Percentiles rank a stretch among this genome's conserved stretches.
These are phyloP conservation scores for Cadophora malorum DNA, from an alignment of 2,329 filamentous ascomycete genomes.

Conservation along the genomic window DNA sequence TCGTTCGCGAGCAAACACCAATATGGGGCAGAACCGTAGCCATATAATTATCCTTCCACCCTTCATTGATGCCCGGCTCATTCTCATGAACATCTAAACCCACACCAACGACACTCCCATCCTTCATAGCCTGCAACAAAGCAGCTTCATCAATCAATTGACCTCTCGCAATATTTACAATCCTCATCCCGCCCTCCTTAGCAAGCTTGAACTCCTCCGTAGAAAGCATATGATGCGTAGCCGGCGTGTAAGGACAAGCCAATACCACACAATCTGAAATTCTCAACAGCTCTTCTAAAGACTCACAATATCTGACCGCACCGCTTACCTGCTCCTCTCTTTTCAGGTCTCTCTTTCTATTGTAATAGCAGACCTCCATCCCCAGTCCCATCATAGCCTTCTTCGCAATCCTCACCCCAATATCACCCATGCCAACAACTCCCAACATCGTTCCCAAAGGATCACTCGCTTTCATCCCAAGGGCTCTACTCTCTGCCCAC, in stretches of 20 bases:
- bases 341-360: slow-evolving; percentile 32
- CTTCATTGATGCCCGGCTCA: slow-evolving; percentile 45
- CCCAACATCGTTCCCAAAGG: slow-evolving; percentile 43
- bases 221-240: slow-evolving; percentile 42
- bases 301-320: slow-evolving; percentile 40
- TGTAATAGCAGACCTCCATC: slow-evolving; percentile 46
- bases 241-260: slow-evolving; percentile 45
- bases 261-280: slow-evolving; percentile 44
- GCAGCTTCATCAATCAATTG: slow-evolving; percentile 47
- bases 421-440: slow-evolving; percentile 48
- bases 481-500: slow-evolving; percentile 30
- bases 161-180: slow-evolving; percentile 48
- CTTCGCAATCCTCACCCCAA: slow-evolving; percentile 44
- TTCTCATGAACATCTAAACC: slow-evolving; percentile 48
- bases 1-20: slow-evolving; percentile 42
- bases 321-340: slow-evolving; percentile 20
- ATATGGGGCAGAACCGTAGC: slow-evolving; percentile 45
- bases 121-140: slow-evolving; percentile 45
- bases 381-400: slow-evolving; percentile 42
- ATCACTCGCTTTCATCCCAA: slow-evolving; percentile 37
- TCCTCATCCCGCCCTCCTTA: slow-evolving; percentile 42
- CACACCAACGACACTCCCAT: slow-evolving; percentile 44
- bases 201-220: slow-evolving; percentile 32
- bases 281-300: slow-evolving; percentile 43
- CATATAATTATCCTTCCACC: slow-evolving; percentile 44